These are phyloP conservation scores for Boletus rubescentipes DNA, from an alignment of 768 basidiomycete species.

Conservation along the genomic window DNA sequence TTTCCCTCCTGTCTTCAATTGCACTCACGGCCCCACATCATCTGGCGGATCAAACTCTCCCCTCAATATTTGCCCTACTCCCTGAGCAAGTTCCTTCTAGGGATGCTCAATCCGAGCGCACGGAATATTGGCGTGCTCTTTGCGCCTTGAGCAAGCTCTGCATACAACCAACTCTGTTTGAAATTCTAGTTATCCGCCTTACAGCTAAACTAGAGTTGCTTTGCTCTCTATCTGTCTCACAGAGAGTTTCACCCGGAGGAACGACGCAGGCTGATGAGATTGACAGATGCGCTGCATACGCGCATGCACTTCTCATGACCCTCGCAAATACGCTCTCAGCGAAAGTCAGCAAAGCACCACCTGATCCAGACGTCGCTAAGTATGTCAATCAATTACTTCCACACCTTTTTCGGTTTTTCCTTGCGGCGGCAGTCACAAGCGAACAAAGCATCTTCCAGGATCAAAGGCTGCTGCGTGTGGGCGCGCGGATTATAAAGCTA, in stretches of 20 bases:
- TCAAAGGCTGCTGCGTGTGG: constrained; percentile 36
- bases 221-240: constrained; percentile 38
- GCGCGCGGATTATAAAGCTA: constrained; percentile 64
- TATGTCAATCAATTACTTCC: constrained; percentile 78
- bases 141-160: constrained; percentile 71
- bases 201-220: constrained; percentile 73
- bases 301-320: constrained; percentile 75
- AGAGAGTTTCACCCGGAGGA: background rate
- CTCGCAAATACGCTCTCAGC: constrained; percentile 57
- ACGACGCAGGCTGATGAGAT: constrained; percentile 32
- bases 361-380: constrained; percentile 73
- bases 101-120: constrained; percentile 54
- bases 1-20: constrained; percentile 64
- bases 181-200: constrained; percentile 75
- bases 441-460: constrained; percentile 35
- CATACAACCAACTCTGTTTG: constrained; percentile 74
- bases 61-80: constrained; percentile 72
- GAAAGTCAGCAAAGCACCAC: constrained; percentile 44
- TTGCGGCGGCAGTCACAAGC: constrained; percentile 38
- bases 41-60: constrained; percentile 74
- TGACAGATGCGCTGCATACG: constrained; percentile 79
- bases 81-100: constrained; percentile 64
- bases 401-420: constrained; percentile 63
- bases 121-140: constrained; percentile 66
- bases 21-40: constrained; percentile 58